Conservation (phyloP, 306 rosid species). For the Lathyrus aphaca region DNA sequence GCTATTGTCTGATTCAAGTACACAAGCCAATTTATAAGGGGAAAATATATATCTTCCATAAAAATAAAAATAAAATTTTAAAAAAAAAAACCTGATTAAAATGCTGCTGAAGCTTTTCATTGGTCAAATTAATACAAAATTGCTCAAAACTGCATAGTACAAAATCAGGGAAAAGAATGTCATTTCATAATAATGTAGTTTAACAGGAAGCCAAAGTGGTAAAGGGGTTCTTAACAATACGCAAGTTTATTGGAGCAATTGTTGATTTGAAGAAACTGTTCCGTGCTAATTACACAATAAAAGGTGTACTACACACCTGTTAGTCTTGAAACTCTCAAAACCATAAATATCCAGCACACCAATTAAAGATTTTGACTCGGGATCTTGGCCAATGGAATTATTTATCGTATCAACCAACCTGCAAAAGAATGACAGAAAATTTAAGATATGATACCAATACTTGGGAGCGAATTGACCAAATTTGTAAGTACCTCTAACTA, state of each 20-base stretch:
- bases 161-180: not conserved
- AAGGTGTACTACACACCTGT: constrained; percentile 82
- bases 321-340: constrained; percentile 95
- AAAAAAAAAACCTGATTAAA: constrained; percentile 85
- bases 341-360: constrained; percentile 98
- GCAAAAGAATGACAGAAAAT: constrained; percentile 44
- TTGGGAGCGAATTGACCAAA: constrained; percentile 22
- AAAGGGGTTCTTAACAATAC: constrained; percentile 18
- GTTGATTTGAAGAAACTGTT: constrained; percentile 34
- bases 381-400: constrained; percentile 87
- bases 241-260: constrained; percentile 14
- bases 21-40: constrained; percentile 15
- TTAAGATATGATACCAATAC: constrained; percentile 26
- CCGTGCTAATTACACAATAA: constrained; percentile 46
- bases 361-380: constrained; percentile 76
- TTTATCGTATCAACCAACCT: constrained; percentile 91
- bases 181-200: no score
- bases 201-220: not conserved
- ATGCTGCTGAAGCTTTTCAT: constrained; percentile 99
- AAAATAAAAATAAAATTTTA: not conserved
- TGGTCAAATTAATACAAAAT: constrained; percentile 96
- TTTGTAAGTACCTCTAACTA: constrained; percentile 27
- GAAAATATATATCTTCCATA: not conserved
- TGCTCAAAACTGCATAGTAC: constrained; percentile 85
- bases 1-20: not conserved